Evolutionary conservation across 2,329 filamentous ascomycete species (phyloP).

Genomic region (Pezicula radicicola): DNA sequence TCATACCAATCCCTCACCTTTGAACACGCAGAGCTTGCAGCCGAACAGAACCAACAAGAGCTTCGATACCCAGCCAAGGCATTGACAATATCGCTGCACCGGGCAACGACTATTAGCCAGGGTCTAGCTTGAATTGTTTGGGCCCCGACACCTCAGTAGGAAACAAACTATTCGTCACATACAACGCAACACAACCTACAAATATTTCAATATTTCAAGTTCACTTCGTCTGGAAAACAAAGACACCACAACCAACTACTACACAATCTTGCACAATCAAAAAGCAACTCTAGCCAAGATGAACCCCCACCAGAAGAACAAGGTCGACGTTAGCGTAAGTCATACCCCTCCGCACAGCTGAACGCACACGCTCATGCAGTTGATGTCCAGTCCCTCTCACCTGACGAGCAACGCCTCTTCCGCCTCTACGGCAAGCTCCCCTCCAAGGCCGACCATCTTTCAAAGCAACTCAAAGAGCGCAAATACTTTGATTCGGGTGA

Average conservation of each 20-base stretch:
- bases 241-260: not conserved
- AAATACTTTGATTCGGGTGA: conserved; percentile 98
- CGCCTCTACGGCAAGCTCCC: conserved; percentile 97
- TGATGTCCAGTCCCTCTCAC: conserved; percentile 70
- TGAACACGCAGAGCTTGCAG: too few relatives aligned
- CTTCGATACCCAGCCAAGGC: too few relatives aligned
- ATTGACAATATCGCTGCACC: not conserved
- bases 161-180: conserved; percentile 5
- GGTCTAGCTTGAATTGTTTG: conserved; percentile 10
- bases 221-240: not conserved
- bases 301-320: conserved; percentile 98
- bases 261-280: not conserved
- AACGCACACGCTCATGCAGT: not conserved
- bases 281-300: conserved; percentile 45
- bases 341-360: conserved; percentile 13
- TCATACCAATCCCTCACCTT: too few relatives aligned
- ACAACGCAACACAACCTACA: conserved; percentile 5
- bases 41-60: too few relatives aligned
- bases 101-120: conserved; percentile 1
- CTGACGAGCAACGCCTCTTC: conserved; percentile 95
- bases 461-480: conserved; percentile 98
- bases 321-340: conserved; percentile 92
- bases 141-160: not conserved
- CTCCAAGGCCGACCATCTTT: conserved; percentile 91
- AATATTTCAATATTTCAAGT: not conserved